Percentiles rank a stretch among this genome's conserved stretches.
Conservation (phyloP, 2,329 filamentous ascomycete genomes). For the Tolypocladium inflatum region DNA sequence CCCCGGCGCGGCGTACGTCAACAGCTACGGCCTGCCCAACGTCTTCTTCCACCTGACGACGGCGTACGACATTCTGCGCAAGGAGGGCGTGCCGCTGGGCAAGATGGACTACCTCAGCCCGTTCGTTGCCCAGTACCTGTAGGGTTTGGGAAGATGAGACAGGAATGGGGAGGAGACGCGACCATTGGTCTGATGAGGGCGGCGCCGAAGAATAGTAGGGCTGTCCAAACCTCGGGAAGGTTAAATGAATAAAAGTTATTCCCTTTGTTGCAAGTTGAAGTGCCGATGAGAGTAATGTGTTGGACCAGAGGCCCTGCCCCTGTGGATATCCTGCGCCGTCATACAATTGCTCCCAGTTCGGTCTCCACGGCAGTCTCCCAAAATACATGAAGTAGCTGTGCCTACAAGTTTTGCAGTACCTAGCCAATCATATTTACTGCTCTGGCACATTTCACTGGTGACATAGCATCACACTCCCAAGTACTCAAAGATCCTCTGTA, state of each 20-base stretch:
- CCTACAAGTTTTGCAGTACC: no score
- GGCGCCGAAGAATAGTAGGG: background rate
- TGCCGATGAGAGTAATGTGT: background rate
- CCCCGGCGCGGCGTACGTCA: slow-evolving; percentile 30
- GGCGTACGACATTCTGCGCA: slow-evolving; percentile 51
- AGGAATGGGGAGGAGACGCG: background rate
- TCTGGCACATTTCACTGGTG: no score
- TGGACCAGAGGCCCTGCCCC: no score
- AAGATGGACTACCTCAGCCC: slow-evolving; percentile 44
- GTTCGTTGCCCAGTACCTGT: slow-evolving; percentile 19
- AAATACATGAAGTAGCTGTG: no score
- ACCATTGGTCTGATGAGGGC: background rate
- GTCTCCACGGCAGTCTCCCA: no score
- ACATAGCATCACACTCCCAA: no score
- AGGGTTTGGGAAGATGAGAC: background rate
- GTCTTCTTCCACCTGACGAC: slow-evolving; percentile 54
- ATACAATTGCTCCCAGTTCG: no score
- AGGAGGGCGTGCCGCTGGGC: slow-evolving; percentile 50
- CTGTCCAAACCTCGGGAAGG: background rate
- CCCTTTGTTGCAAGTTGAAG: background rate
- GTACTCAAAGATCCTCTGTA: no score
- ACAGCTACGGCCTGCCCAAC: slow-evolving; percentile 44
- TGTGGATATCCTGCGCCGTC: no score
- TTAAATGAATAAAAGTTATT: background rate
- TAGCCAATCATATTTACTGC: no score